A percentile compares a stretch with the other conserved stretches of the same genome.
phyloP scores from a whole-genome alignment of 805 yeast genomes.

The Kluyveromyces starmeri region DNA sequence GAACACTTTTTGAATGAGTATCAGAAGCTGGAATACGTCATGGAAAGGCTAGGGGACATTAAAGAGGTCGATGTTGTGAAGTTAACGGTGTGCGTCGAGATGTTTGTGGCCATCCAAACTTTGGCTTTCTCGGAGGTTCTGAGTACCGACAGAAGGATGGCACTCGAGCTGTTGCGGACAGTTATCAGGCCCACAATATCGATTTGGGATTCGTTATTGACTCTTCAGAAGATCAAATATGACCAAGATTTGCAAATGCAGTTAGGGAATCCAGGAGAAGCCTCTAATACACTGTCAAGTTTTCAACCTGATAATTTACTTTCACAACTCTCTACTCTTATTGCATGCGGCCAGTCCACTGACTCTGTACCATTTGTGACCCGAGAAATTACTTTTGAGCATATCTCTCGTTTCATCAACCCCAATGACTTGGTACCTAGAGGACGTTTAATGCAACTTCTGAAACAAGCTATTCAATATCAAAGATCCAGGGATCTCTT shows the following conservation, averaged over 20 bases:
- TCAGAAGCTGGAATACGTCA: not conserved
- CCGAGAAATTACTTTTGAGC: constrained; percentile 12
- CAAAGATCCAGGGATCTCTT: constrained; percentile 34
- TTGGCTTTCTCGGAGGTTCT: constrained; percentile 2
- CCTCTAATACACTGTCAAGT: not conserved
- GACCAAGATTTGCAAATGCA: constrained; percentile 8
- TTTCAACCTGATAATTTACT: constrained; percentile 3
- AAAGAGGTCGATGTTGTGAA: constrained; percentile 3
- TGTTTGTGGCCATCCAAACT: constrained; percentile 5
- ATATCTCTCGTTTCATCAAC: constrained; percentile 39
- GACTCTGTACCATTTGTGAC: not conserved
- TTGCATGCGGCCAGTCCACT: constrained; percentile 2
- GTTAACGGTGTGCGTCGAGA: constrained; percentile 5
- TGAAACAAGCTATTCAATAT: constrained; percentile 42
- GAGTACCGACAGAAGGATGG: constrained; percentile 2
- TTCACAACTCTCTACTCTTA: constrained; percentile 3
- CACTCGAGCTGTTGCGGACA: constrained; percentile 10
- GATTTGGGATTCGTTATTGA: constrained; percentile 23
- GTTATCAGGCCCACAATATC: constrained; percentile 17
- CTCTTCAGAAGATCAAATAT: constrained; percentile 10
- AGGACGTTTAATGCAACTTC: constrained; percentile 39
- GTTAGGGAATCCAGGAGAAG: not conserved
- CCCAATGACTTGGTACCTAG: constrained; percentile 47
- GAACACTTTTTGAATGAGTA: constrained; percentile 4
- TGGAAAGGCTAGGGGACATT: constrained; percentile 1